Evolutionary conservation across 75 land plant species (phyloP).

Genomic region (Cryptomeria japonica): DNA sequence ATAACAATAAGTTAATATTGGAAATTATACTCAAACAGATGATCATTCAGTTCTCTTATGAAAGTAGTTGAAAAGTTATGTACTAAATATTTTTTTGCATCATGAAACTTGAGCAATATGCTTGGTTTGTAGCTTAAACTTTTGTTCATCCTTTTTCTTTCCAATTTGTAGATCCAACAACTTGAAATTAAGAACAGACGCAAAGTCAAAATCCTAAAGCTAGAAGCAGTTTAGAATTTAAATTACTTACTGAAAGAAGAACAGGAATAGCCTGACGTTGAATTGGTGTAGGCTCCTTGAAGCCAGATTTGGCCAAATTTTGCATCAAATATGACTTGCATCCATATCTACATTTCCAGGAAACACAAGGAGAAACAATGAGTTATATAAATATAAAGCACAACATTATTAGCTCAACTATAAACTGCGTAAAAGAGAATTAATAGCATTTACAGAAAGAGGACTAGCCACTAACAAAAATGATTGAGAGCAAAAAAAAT

Average conservation of each 20-base stretch:
- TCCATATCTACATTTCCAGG: slow-evolving; percentile 40
- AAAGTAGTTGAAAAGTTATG: too few species aligned
- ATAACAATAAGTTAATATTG: too few species aligned
- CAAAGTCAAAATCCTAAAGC: slow-evolving; percentile 5
- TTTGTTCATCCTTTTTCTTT: too few species aligned
- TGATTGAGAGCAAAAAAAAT: neutral
- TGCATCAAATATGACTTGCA: slow-evolving; percentile 67
- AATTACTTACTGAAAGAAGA: slow-evolving; percentile 70
- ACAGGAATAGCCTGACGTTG: slow-evolving; percentile 98
- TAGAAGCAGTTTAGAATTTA: neutral
- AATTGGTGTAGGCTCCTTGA: slow-evolving; percentile 92
- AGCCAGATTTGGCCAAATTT: slow-evolving; percentile 71
- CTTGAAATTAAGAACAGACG: neutral
- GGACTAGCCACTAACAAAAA: neutral
- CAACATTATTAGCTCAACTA: neutral
- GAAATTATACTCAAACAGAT: too few species aligned
- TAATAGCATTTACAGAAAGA: neutral
- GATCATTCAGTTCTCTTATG: too few species aligned
- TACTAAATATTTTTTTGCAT: too few species aligned
- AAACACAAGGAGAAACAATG: neutral
- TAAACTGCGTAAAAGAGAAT: neutral
- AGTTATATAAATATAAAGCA: neutral
- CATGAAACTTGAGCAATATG: too few species aligned
- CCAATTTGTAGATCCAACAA: too few species aligned
- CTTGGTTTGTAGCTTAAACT: too few species aligned